Percentiles rank a stretch among this genome's conserved stretches.
phyloP scores from a whole-genome alignment of 805 yeast species.

The Suhomyces emberorum region DNA sequence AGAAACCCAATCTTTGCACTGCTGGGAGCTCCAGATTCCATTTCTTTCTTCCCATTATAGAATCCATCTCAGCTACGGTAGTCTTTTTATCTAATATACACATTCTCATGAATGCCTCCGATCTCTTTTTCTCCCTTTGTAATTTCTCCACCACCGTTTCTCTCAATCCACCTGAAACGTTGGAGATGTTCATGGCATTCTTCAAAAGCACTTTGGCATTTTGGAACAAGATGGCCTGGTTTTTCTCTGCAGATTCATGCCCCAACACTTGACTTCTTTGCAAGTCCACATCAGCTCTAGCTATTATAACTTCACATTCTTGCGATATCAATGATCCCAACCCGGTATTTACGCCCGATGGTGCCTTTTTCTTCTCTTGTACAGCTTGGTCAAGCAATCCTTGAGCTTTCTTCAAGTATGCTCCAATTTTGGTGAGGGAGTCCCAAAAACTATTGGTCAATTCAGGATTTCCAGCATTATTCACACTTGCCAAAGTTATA shows the following conservation, averaged over 20 bases:
- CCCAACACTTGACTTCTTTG: slow-evolving; percentile 41
- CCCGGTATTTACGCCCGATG: slow-evolving; percentile 19
- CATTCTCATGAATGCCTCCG: slow-evolving; percentile 45
- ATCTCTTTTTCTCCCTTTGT: slow-evolving; percentile 37
- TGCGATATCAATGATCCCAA: slow-evolving; percentile 33
- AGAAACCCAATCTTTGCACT: slow-evolving; percentile 26
- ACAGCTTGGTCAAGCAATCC: slow-evolving; percentile 23
- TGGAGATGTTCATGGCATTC: slow-evolving; percentile 44
- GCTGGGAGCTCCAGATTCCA: slow-evolving; percentile 30
- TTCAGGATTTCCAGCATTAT: slow-evolving; percentile 7
- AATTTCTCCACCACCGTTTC: slow-evolving; percentile 45
- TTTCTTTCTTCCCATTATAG: slow-evolving; percentile 25
- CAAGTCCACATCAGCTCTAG: slow-evolving; percentile 50
- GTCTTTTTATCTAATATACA: slow-evolving; percentile 44
- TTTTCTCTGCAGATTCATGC: slow-evolving; percentile 27
- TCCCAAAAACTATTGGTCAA: slow-evolving; percentile 34
- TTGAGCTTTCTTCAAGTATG: slow-evolving; percentile 37
- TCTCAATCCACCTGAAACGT: slow-evolving; percentile 48
- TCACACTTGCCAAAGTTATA: slow-evolving; percentile 9
- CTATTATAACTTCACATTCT: slow-evolving; percentile 43
- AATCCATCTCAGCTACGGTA: slow-evolving; percentile 24
- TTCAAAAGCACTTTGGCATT: slow-evolving; percentile 44
- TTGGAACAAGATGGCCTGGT: slow-evolving; percentile 26
- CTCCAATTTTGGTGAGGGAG: slow-evolving; percentile 35
- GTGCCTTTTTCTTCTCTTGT: slow-evolving; percentile 12